phyloP scores from a whole-genome alignment of 2,329 filamentous ascomycete genomes.

The Ophiostoma populinum region DNA sequence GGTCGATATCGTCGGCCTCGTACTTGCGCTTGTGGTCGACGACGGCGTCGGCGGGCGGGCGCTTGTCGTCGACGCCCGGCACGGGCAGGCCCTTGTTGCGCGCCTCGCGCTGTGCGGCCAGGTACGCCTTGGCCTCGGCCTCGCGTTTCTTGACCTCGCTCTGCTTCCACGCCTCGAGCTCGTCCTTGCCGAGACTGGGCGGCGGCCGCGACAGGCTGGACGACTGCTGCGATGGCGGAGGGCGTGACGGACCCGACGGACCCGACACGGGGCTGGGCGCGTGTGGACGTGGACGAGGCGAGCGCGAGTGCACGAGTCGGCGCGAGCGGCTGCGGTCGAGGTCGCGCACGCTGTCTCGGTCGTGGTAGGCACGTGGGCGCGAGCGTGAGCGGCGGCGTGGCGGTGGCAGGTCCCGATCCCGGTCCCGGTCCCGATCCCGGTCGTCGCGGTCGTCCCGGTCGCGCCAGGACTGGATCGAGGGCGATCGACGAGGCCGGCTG shows the following conservation, averaged over 20 bases:
- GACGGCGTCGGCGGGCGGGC: constrained; percentile 21
- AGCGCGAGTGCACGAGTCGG: too few relatives aligned
- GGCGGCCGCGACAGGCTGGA: constrained; percentile 18
- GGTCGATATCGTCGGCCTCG: constrained; percentile 26
- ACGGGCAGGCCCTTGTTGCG: constrained; percentile 39
- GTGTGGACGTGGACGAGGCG: too few relatives aligned
- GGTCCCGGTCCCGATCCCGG: not conserved
- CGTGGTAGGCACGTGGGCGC: not conserved
- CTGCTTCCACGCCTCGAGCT: constrained; percentile 39
- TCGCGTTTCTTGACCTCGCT: constrained; percentile 45
- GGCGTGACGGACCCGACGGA: too few relatives aligned
- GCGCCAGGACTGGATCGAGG: not conserved
- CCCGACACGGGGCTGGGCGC: too few relatives aligned
- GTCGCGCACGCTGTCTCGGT: constrained; percentile 2
- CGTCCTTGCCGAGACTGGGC: constrained; percentile 27
- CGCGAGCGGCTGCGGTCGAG: constrained; percentile 8
- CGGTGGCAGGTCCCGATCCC: too few relatives aligned
- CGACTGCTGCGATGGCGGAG: not conserved
- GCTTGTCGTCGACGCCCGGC: constrained; percentile 38
- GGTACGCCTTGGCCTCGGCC: constrained; percentile 45
- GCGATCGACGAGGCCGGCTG: constrained; percentile 6
- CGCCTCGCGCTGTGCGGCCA: constrained; percentile 43
- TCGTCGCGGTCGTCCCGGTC: not conserved
- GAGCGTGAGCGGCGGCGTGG: constrained; percentile 1
- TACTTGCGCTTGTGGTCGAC: constrained; percentile 24